Evolutionary conservation across 139 green algal species (phyloP).

Genomic region (Chlamydomonas schloesseri): DNA sequence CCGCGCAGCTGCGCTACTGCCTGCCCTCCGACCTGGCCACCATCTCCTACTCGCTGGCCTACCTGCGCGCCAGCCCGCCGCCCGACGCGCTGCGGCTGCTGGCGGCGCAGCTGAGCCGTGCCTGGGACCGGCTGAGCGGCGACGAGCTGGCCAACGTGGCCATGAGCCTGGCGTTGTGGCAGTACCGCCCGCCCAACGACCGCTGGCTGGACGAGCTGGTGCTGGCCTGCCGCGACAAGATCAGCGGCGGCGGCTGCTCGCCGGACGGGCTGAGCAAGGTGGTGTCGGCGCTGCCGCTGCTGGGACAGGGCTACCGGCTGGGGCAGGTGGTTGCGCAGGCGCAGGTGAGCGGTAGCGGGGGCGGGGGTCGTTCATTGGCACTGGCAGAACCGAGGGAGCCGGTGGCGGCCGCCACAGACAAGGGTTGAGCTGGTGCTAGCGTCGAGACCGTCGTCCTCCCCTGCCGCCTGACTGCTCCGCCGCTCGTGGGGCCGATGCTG

Average conservation of each 20-base stretch:
- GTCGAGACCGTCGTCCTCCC: no score
- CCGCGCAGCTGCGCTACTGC: constrained; percentile 28
- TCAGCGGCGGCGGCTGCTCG: neutral
- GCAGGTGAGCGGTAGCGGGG: constrained; percentile 10
- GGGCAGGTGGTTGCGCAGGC: constrained; percentile 38
- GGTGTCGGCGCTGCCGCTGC: constrained; percentile 42
- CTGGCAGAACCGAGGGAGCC: no score
- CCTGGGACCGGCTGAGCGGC: constrained; percentile 6
- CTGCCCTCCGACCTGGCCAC: constrained; percentile 39
- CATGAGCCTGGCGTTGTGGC: constrained; percentile 45
- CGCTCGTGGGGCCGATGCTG: no score
- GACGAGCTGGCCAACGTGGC: constrained; percentile 45
- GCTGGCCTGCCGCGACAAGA: constrained; percentile 9
- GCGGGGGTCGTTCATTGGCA: no score
- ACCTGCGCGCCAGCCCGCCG: constrained; percentile 23
- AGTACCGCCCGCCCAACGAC: constrained; percentile 24
- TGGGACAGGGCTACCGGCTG: constrained; percentile 32
- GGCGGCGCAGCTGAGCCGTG: neutral
- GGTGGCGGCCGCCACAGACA: no score
- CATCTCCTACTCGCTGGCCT: constrained; percentile 43
- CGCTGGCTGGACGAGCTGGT: constrained; percentile 46
- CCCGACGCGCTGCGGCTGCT: constrained; percentile 19
- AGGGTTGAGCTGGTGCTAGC: no score
- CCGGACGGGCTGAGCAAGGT: constrained; percentile 35
- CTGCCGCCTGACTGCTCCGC: no score